These are phyloP conservation scores for Phialemonium atrogriseum DNA, from an alignment of 2,329 filamentous ascomycete species.

Conservation along the genomic window DNA sequence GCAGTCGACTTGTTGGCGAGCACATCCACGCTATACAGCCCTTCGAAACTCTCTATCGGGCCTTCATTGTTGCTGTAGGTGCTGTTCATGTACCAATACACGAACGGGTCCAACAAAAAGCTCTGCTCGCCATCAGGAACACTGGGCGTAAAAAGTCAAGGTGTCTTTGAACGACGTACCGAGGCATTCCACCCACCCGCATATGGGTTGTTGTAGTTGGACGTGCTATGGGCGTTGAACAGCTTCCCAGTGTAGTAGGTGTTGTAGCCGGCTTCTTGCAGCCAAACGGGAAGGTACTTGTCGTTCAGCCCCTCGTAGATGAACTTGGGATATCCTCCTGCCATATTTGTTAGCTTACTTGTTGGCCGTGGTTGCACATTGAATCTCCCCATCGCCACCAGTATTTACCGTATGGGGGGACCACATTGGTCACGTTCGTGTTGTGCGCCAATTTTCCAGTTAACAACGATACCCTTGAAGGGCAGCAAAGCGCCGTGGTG, in stretches of 20 bases:
- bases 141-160: slow-evolving; percentile 26
- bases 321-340: slow-evolving; percentile 58
- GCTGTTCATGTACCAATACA: slow-evolving; percentile 55
- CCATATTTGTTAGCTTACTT: slow-evolving; percentile 4
- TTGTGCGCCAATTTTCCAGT: slow-evolving; percentile 62
- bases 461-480: slow-evolving; percentile 55
- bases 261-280: slow-evolving; percentile 60
- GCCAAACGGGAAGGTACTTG: slow-evolving; percentile 61
- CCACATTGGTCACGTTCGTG: slow-evolving; percentile 56
- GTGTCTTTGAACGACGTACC: no score
- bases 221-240: slow-evolving; percentile 54
- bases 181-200: slow-evolving; percentile 52
- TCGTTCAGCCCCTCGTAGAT: slow-evolving; percentile 56
- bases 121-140: slow-evolving; percentile 14
- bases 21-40: slow-evolving; percentile 46
- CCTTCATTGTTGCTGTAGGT: slow-evolving; percentile 49
- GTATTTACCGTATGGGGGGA: slow-evolving; percentile 47
- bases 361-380: not conserved
- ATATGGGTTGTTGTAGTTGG: slow-evolving; percentile 52
- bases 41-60: slow-evolving; percentile 44
- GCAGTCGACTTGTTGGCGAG: slow-evolving; percentile 41
- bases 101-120: slow-evolving; percentile 52
- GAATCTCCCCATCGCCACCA: no score
- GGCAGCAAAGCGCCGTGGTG: slow-evolving; percentile 60
- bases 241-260: slow-evolving; percentile 68